Conservation (phyloP, 2,329 filamentous ascomycete species). For the Pestalotiopsis sp. region DNA sequence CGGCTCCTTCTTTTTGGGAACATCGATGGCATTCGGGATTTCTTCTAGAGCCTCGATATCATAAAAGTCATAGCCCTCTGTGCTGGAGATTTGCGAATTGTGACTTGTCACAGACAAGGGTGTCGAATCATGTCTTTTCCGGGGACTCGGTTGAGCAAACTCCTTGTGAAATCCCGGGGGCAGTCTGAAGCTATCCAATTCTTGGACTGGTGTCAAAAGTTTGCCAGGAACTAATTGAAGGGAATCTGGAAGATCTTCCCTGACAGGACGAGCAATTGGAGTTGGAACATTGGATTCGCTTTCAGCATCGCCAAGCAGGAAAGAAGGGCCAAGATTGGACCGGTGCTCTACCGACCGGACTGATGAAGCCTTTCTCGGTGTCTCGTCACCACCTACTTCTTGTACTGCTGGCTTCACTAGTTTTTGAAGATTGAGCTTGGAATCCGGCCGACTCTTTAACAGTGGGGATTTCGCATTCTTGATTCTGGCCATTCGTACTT, state of each 20-base stretch:
- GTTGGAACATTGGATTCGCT: constrained; percentile 66
- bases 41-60: constrained; percentile 52
- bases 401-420: constrained; percentile 21
- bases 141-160: constrained; percentile 36
- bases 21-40: constrained; percentile 53
- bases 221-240: constrained; percentile 29
- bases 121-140: constrained; percentile 51
- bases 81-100: constrained; percentile 53
- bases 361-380: constrained; percentile 27
- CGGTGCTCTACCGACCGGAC: constrained; percentile 36
- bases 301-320: constrained; percentile 59
- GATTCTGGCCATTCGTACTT: constrained; percentile 44
- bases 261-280: constrained; percentile 57
- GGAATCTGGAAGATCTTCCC: constrained; percentile 34
- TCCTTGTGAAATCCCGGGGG: constrained; percentile 45
- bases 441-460: constrained; percentile 17
- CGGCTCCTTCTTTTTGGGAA: constrained; percentile 46
- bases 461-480: constrained; percentile 17
- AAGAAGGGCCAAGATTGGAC: constrained; percentile 40
- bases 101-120: constrained; percentile 55
- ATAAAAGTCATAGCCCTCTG: constrained; percentile 69
- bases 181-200: constrained; percentile 53
- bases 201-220: constrained; percentile 49
- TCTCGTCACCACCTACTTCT: constrained; percentile 22
- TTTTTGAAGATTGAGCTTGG: constrained; percentile 17